phyloP scores from a whole-genome alignment of 2,329 filamentous ascomycete species.

The Salinomyces thailandicus region DNA sequence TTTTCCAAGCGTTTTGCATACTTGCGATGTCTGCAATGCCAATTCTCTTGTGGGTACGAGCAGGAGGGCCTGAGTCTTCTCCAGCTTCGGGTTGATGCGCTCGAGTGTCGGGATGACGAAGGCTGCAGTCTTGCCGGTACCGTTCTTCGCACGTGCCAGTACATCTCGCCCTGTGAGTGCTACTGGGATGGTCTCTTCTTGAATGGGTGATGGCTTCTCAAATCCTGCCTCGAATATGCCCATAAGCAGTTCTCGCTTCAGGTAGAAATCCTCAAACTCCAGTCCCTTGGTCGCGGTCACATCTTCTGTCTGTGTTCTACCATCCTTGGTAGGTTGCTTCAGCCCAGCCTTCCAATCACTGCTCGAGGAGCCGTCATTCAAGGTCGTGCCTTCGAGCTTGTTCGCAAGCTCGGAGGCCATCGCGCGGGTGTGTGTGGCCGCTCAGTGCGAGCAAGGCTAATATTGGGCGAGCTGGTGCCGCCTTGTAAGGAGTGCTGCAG shows the following conservation, averaged over 20 bases:
- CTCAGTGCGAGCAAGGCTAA: too few relatives aligned
- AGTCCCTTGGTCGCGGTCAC: slow-evolving; percentile 95
- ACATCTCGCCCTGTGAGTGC: slow-evolving; percentile 92
- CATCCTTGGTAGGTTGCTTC: slow-evolving; percentile 63
- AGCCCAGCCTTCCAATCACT: slow-evolving; percentile 66
- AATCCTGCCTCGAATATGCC: slow-evolving; percentile 98
- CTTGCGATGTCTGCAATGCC: slow-evolving; percentile 95
- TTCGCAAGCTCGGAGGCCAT: slow-evolving; percentile 44
- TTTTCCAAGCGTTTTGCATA: slow-evolving; percentile 97
- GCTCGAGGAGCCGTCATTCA: slow-evolving; percentile 41
- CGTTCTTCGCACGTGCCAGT: slow-evolving; percentile 93
- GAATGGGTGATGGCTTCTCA: slow-evolving; percentile 96
- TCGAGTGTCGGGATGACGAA: slow-evolving; percentile 94
- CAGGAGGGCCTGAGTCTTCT: slow-evolving; percentile 92
- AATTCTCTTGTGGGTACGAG: slow-evolving; percentile 94
- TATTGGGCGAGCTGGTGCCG: too few relatives aligned
- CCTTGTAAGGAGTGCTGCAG: too few relatives aligned
- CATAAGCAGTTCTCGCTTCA: slow-evolving; percentile 94
- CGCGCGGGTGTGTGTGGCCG: too few relatives aligned
- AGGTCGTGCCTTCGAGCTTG: slow-evolving; percentile 46
- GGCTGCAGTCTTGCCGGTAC: slow-evolving; percentile 94
- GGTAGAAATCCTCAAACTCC: slow-evolving; percentile 93
- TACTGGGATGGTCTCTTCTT: slow-evolving; percentile 98
- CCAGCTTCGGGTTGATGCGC: slow-evolving; percentile 90
- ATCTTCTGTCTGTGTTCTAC: slow-evolving; percentile 82